Percentiles rank a stretch among this genome's conserved stretches.
Evolutionary conservation across 208 protist genomes (phyloP).

Genomic region (Tritrichomonas foetus): DNA sequence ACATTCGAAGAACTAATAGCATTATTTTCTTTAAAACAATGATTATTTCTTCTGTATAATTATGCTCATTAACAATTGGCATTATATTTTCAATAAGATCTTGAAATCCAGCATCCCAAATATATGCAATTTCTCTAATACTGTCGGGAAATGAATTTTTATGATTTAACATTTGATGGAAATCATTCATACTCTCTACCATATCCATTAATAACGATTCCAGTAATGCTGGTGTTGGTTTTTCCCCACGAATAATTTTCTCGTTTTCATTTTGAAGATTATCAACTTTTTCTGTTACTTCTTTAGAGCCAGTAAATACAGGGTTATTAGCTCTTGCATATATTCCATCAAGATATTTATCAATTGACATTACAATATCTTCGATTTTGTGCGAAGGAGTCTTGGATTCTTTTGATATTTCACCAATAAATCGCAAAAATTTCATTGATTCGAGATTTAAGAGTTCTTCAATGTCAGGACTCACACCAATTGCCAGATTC

Average conservation of each 20-base stretch:
- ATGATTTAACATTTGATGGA: neutral
- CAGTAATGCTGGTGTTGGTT: neutral
- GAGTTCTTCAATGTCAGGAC: neutral
- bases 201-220: neutral
- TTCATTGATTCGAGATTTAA: neutral
- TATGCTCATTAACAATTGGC: neutral
- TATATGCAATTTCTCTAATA: neutral
- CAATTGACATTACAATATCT: neutral
- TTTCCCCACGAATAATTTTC: neutral
- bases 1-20: neutral
- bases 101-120: neutral
- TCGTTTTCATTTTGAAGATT: neutral
- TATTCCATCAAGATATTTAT: neutral
- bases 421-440: neutral
- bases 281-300: neutral
- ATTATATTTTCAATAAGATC: neutral
- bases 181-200: neutral
- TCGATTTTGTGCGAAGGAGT: neutral
- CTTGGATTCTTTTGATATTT: neutral
- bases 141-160: neutral
- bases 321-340: neutral
- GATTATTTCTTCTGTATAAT: neutral
- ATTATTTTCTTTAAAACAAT: neutral
- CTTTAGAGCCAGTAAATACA: neutral
- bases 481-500: neutral